These are phyloP conservation scores for Paramecium bursaria DNA, from an alignment of 73 alveolate species.

Conservation along the genomic window DNA sequence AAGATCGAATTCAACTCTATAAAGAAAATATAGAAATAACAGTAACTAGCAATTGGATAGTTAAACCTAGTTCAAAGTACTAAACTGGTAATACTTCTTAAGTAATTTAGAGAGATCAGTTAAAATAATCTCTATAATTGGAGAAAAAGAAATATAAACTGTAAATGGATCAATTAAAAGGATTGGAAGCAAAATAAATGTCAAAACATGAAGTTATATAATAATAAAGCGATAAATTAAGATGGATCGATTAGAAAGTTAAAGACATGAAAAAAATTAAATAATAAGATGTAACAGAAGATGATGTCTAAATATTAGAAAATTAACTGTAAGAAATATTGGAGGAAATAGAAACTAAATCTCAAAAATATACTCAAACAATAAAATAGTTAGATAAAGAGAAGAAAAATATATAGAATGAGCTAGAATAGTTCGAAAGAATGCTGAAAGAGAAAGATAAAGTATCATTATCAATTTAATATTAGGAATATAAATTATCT, in stretches of 20 bases:
- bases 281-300: neutral
- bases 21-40: neutral
- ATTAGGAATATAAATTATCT: constrained; percentile 18
- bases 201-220: neutral
- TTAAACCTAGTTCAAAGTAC: neutral
- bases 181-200: constrained; percentile 15
- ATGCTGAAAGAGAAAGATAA: constrained; percentile 34
- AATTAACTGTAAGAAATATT: neutral
- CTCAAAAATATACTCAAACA: neutral
- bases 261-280: constrained; percentile 18
- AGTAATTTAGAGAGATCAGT: neutral
- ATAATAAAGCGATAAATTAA: constrained; percentile 43
- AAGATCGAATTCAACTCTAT: neutral
- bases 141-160: constrained; percentile 14
- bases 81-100: constrained; percentile 5
- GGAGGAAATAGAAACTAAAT: constrained; percentile 25
- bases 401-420: constrained; percentile 1
- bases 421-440: constrained; percentile 6
- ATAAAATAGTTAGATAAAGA: constrained; percentile 11
- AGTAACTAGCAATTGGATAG: constrained; percentile 3
- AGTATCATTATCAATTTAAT: too few species aligned
- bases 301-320: constrained; percentile 39
- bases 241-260: constrained; percentile 41
- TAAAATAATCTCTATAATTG: neutral
- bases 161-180: neutral